Evolutionary conservation across 768 basidiomycete species (phyloP).

Genomic region (Psilocybe sp.): DNA sequence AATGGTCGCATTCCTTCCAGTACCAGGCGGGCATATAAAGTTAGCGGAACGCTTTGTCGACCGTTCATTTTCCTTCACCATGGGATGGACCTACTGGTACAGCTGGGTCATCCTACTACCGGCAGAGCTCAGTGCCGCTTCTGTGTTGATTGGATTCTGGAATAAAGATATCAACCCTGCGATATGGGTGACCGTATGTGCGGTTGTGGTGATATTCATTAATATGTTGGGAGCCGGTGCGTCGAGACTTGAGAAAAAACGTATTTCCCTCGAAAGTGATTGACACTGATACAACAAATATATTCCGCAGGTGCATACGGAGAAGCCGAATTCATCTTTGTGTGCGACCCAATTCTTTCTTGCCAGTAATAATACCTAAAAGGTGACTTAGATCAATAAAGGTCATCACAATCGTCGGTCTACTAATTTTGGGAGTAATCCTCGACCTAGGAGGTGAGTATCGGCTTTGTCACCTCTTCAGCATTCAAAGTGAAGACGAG

Average conservation of each 20-base stretch:
- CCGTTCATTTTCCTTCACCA: constrained; percentile 61
- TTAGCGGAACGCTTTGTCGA: constrained; percentile 82
- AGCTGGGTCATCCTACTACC: constrained; percentile 66
- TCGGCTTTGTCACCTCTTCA: not conserved
- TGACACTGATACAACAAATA: not conserved
- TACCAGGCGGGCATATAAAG: constrained; percentile 79
- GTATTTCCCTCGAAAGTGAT: not conserved
- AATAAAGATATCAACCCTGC: constrained; percentile 54
- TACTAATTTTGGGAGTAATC: constrained; percentile 67
- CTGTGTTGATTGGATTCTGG: constrained; percentile 80
- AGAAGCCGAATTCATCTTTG: constrained; percentile 85
- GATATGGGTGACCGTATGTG: constrained; percentile 78
- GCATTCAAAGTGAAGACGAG: not conserved
- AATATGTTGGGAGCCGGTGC: constrained; percentile 69
- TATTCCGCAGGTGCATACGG: constrained; percentile 72
- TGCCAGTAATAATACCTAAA: not conserved
- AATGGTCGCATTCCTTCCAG: constrained; percentile 76
- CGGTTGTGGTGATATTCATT: constrained; percentile 73
- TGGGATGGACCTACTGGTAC: constrained; percentile 53
- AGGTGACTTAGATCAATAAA: constrained; percentile 63
- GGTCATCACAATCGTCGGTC: constrained; percentile 78
- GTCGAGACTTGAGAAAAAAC: constrained; percentile 5
- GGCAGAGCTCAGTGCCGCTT: constrained; percentile 71
- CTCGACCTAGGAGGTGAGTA: constrained; percentile 74
- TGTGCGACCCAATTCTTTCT: constrained; percentile 38